Conservation (phyloP, 1,284 basidiomycete genomes). For the Ceratorhiza oryzae-sativae region DNA sequence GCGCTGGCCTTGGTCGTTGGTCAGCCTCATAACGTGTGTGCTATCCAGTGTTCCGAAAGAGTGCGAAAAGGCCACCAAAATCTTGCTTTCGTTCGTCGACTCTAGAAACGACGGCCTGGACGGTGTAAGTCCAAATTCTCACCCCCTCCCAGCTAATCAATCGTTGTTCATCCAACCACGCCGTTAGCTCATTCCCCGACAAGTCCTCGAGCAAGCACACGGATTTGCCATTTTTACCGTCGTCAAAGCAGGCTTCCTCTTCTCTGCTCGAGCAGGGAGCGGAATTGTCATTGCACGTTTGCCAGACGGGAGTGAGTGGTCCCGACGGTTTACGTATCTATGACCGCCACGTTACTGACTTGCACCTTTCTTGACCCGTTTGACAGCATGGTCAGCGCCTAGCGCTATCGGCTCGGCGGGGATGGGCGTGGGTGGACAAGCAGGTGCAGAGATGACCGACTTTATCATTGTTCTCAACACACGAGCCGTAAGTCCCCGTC, state of each 20-base stretch:
- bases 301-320: constrained; percentile 83
- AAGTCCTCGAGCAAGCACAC: constrained; percentile 53
- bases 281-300: constrained; percentile 91
- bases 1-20: not conserved
- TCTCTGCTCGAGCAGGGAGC: constrained; percentile 75
- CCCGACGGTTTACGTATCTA: constrained; percentile 41
- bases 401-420: constrained; percentile 96
- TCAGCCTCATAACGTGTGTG: constrained; percentile 4
- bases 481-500: constrained; percentile 61
- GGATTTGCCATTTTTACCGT: constrained; percentile 63
- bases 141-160: not conserved
- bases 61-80: constrained; percentile 60
- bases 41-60: constrained; percentile 53
- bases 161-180: not conserved
- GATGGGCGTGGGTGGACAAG: constrained; percentile 82
- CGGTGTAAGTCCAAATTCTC: constrained; percentile 45
- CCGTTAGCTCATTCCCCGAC: constrained; percentile 52
- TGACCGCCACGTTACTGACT: not conserved
- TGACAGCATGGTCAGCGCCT: constrained; percentile 91
- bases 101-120: constrained; percentile 53
- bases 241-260: constrained; percentile 63
- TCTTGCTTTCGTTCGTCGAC: constrained; percentile 55
- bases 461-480: constrained; percentile 94
- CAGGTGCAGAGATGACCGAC: constrained; percentile 90
- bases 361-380: not conserved